Percentiles rank a stretch among this genome's conserved stretches.
These are phyloP conservation scores for Hemerocallis citrina DNA, from an alignment of 106 monocot genomes.

Conservation along the genomic window DNA sequence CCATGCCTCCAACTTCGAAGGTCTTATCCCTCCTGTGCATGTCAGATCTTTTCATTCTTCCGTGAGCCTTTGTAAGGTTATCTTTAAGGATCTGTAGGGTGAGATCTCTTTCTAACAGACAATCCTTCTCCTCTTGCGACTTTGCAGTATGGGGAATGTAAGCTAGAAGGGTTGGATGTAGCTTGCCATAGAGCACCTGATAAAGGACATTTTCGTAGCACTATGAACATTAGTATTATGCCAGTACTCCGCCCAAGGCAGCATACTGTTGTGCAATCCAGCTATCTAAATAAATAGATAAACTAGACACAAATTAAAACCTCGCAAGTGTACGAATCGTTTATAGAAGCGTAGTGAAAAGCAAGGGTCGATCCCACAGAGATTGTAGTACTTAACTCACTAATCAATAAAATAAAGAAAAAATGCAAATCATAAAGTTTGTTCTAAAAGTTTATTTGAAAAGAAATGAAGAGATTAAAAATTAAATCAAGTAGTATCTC, in stretches of 20 bases:
- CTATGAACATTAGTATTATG: slow-evolving; percentile 8
- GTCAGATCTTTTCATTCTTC: background rate
- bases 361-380: too few species aligned
- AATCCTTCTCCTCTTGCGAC: background rate
- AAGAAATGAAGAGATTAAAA: too few species aligned
- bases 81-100: background rate
- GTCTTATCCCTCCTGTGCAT: background rate
- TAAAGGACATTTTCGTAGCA: background rate
- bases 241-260: background rate
- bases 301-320: too few species aligned
- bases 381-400: too few species aligned
- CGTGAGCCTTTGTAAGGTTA: background rate
- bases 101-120: background rate
- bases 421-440: too few species aligned
- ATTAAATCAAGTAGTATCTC: too few species aligned
- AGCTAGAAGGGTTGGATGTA: background rate
- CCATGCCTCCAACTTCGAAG: background rate
- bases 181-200: slow-evolving; percentile 2
- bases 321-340: too few species aligned
- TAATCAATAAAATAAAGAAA: too few species aligned
- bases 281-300: too few species aligned
- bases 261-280: too few species aligned
- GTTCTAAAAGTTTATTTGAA: too few species aligned
- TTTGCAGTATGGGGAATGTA: background rate
- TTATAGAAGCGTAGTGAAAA: too few species aligned